A percentile compares a stretch with the other conserved stretches of the same genome.
Conservation (phyloP, 192 early-diverging fungal genomes). For the Chytriomyces confervae region DNA sequence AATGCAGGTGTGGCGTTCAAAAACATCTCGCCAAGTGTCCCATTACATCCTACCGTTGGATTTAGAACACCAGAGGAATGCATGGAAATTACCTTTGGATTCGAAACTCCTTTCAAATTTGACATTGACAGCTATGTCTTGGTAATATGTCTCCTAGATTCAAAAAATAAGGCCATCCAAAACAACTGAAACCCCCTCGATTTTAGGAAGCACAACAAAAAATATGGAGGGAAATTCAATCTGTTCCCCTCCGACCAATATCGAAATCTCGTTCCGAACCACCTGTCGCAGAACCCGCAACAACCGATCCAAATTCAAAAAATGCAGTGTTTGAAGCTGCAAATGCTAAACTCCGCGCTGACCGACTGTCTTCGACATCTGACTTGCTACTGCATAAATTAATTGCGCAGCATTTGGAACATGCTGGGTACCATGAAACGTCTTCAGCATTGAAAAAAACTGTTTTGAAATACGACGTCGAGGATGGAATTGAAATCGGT, state of each 20-base stretch:
- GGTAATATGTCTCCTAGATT: slow-evolving; percentile 21
- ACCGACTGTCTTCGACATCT: slow-evolving; percentile 7
- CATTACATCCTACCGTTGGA: slow-evolving; percentile 76
- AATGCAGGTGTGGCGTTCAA: slow-evolving; percentile 35
- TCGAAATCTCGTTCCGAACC: neutral
- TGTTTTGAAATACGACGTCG: slow-evolving; percentile 25
- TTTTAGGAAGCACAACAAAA: slow-evolving; percentile 32
- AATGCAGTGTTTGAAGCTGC: neutral
- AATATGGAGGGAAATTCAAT: slow-evolving; percentile 37
- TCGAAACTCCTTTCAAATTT: slow-evolving; percentile 65
- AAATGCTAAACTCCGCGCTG: neutral
- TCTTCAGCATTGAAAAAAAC: slow-evolving; percentile 66
- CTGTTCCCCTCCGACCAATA: slow-evolving; percentile 21
- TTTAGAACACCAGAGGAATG: slow-evolving; percentile 75
- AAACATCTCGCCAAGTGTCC: slow-evolving; percentile 42
- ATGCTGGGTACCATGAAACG: slow-evolving; percentile 81
- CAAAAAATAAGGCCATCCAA: neutral
- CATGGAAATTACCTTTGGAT: slow-evolving; percentile 82
- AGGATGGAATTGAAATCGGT: slow-evolving; percentile 32
- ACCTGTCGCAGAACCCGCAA: neutral
- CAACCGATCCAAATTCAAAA: neutral
- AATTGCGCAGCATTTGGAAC: slow-evolving; percentile 81
- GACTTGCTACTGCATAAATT: slow-evolving; percentile 58
- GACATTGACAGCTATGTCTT: slow-evolving; percentile 72
- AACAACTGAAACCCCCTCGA: neutral